Evolutionary conservation across 2,329 filamentous ascomycete species (phyloP), one percentile per base, ranked within the genome.

Genomic region (Coniochaeta hoffmannii): DNA sequence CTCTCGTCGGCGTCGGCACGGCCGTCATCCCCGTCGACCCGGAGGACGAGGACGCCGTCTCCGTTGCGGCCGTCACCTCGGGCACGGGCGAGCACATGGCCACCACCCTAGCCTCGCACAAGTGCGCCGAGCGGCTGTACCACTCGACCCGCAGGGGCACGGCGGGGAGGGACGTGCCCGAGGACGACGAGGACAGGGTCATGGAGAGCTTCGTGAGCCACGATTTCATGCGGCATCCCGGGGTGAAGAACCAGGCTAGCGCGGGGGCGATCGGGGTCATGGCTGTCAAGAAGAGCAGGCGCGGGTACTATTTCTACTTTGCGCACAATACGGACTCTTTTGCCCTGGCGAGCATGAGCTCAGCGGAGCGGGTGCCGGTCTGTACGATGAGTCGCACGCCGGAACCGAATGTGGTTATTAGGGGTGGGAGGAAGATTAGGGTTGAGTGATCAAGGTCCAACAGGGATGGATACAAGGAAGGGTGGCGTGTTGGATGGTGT

Each of bases 51-150:
- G 83, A 89, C 2, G 75, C 78, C 49, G 79, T 84, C 8, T 83
- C 81, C 49, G 90, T 96, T 28, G 93, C 90, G 30, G 85, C 87
- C 26, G 90, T 97, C 22, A 95, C 91, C 36, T 96, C 90, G 67
- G 94, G 94, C 28, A 99, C 94, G 2, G 94, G 94, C 50, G 94
- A 99, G 72, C 94, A 99, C 68, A 99, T 99, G 88, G 89, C 91
- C 34, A 97, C 93, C 0, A 95, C 92, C 0, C 87, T 95, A 80
- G 93, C 94, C 11, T 92, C 94, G 7, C 86, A 87, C 57, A 86
- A 87, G 55, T 96, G 91, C 67, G 91, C 92, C 0, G 88, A 93
- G 61, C 83, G 94, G 49, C 78, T 99, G 26, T 96, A 91, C 66
- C 82, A 87, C 61, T 82, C 78, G 62, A 87, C 78, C 51, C 81